Percentiles rank a stretch among this genome's conserved stretches.
Conservation (phyloP, 2,329 filamentous ascomycete genomes). For the Penicillium sp. region DNA sequence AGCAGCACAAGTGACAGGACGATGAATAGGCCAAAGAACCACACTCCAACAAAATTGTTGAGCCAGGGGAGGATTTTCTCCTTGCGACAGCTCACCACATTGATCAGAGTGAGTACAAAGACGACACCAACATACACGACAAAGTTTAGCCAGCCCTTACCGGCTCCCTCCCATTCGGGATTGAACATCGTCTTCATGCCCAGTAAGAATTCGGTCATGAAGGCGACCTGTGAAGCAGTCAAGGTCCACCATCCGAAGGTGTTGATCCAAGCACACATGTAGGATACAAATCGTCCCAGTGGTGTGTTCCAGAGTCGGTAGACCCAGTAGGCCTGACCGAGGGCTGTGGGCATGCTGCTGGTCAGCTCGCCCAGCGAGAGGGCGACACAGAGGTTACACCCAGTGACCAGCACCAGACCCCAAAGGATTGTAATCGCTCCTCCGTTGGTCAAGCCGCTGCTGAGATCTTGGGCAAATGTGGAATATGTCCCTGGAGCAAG, state of each 20-base stretch:
- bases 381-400: slow-evolving; percentile 57
- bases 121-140: slow-evolving; percentile 57
- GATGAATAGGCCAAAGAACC: slow-evolving; percentile 56
- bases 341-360: slow-evolving; percentile 61
- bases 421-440: slow-evolving; percentile 58
- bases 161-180: slow-evolving; percentile 48
- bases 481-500: slow-evolving; percentile 52
- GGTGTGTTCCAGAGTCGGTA: slow-evolving; percentile 44
- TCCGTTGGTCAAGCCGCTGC: slow-evolving; percentile 56
- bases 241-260: slow-evolving; percentile 62
- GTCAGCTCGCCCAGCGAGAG: slow-evolving; percentile 58
- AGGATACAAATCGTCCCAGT: slow-evolving; percentile 53
- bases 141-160: slow-evolving; percentile 56
- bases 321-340: slow-evolving; percentile 63
- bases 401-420: slow-evolving; percentile 56
- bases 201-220: slow-evolving; percentile 60
- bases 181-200: slow-evolving; percentile 59
- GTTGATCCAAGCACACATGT: slow-evolving; percentile 63
- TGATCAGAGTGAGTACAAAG: slow-evolving; percentile 51
- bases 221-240: slow-evolving; percentile 57
- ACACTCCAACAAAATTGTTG: slow-evolving; percentile 59
- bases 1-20: slow-evolving; percentile 54
- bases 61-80: slow-evolving; percentile 53
- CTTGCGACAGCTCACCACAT: slow-evolving; percentile 54
- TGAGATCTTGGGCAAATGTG: slow-evolving; percentile 56